Evolutionary conservation across 495 filamentous ascomycete species (phyloP), one percentile per base, ranked within the genome.

Genomic region (Sphaerosporella brunnea): DNA sequence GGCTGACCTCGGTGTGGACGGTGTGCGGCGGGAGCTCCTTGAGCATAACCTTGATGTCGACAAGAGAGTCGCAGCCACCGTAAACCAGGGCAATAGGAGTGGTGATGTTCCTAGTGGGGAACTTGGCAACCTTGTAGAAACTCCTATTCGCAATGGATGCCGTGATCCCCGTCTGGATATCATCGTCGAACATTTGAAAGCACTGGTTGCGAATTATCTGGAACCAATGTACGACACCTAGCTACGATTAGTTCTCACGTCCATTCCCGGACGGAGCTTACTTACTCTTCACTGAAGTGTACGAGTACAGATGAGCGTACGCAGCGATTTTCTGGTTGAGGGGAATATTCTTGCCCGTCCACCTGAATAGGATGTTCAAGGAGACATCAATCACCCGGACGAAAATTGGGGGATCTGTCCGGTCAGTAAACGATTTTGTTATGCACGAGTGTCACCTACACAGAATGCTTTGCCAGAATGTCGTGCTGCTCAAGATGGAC

Each of bases 101-200:
- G 55, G 82, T 87, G 68, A 97, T 97, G 61, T 95, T 97, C 47
- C 80, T 78, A 0, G 90, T 97, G 5, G 90, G 90, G 54, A 94
- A 97, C 60, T 80, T 86, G 53, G 92, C 87, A 2, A 95, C 86
- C 58, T 94, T 93, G 61, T 83, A 82, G 60, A 82, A 82, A 50
- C 69, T 77, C 25, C 67, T 70, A 7, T 69, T 69, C 39, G 68
- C 69, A 36, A 83, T 65, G 1, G 75, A 74, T 2, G 71, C 69
- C 30, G 52, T 45, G 3, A 59, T 43, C 5, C 55, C 55, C 48
- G 73, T 75, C 47, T 81, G 78, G 4, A 90, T 72, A 56, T 95
- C 88, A 56, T 97, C 90, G 57, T 97, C 90, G 62, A 85, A 96
- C 80, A 97, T 95, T 63, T 96, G 90, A 61, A 97, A 97, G 24